Percentiles rank a stretch among this genome's conserved stretches.
Conservation (phyloP, 176 grass and related monocot species). For the Aegilops speltoides region DNA sequence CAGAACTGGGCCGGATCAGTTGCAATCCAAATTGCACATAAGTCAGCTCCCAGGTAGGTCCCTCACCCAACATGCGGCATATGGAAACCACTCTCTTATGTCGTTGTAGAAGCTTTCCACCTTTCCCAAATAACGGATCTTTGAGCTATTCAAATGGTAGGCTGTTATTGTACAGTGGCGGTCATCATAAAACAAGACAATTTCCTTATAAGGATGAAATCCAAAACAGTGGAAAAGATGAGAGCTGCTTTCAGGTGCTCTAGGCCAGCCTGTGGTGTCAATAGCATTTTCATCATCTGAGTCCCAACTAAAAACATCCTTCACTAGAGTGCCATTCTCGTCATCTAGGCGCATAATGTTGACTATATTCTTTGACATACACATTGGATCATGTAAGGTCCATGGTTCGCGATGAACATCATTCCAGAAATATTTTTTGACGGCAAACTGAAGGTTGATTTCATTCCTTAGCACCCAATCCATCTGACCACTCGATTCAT, state of each 20-base stretch:
- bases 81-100: slow-evolving; percentile 25
- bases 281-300: background rate
- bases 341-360: background rate
- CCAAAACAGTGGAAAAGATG: background rate
- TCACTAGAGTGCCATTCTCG: background rate
- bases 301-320: background rate
- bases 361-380: background rate
- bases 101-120: no score
- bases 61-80: no score
- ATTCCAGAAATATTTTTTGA: background rate
- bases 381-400: no score
- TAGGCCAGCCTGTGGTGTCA: background rate
- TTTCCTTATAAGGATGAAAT: background rate
- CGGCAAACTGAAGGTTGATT: background rate
- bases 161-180: background rate
- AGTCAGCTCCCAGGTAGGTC: no score
- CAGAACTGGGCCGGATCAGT: no score
- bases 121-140: background rate
- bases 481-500: no score
- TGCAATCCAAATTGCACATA: no score
- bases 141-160: no score
- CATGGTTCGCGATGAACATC: background rate
- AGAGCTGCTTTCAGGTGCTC: background rate
- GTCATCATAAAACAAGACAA: background rate
- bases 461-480: background rate